Evolutionary conservation across 176 grass and related monocot species (phyloP).

Genomic region (Cenchrus purpureus): DNA sequence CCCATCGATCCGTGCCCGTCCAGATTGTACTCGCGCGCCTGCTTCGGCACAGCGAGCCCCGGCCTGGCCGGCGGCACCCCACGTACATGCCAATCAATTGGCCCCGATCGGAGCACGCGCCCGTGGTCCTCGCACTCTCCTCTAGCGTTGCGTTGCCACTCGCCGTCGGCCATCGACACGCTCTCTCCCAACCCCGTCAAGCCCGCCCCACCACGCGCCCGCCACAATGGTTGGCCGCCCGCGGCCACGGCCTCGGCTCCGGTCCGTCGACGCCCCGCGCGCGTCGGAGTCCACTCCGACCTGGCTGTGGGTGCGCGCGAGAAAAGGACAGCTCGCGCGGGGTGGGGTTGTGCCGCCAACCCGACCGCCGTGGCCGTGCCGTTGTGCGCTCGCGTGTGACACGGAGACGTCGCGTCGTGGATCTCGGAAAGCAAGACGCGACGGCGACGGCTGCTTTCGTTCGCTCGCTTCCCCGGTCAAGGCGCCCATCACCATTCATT

Average conservation of each 20-base stretch:
- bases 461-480: constrained; percentile 20
- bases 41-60: constrained; percentile 14
- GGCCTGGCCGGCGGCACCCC: background rate
- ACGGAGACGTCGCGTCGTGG: constrained; percentile 46
- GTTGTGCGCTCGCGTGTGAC: constrained; percentile 1
- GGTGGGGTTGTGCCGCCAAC: background rate
- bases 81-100: constrained; percentile 46
- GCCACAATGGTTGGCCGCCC: constrained; percentile 22
- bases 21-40: constrained; percentile 19
- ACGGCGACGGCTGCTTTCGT: constrained; percentile 28
- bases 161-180: background rate
- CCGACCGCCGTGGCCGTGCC: background rate
- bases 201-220: constrained; percentile 11
- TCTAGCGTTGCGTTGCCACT: constrained; percentile 2
- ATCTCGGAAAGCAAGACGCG: constrained; percentile 26
- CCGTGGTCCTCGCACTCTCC: constrained; percentile 31
- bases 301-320: background rate
- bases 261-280: background rate
- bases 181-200: background rate
- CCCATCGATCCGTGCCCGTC: constrained; percentile 19
- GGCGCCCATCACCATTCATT: constrained; percentile 3
- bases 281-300: background rate
- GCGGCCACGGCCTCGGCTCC: background rate
- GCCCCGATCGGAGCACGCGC: background rate
- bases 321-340: constrained; percentile 36